Conservation (phyloP, 805 yeast genomes). For the Candida krabiensis region DNA sequence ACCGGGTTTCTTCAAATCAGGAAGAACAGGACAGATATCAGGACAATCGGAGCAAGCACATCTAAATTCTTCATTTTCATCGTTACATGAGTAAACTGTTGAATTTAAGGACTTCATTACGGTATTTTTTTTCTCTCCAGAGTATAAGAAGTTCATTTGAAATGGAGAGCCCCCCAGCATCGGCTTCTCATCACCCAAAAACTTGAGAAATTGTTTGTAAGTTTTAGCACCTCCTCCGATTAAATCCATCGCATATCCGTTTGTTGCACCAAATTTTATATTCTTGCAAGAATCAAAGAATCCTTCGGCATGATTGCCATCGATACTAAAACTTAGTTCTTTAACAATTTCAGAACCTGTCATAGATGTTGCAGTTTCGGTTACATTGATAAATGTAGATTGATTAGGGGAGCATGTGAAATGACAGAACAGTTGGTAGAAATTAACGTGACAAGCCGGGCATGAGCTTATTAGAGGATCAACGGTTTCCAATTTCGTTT, state of each 20-base stretch:
- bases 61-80: constrained; percentile 50
- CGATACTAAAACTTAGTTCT: constrained; percentile 65
- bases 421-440: constrained; percentile 77
- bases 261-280: constrained; percentile 90
- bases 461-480: constrained; percentile 83
- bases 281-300: constrained; percentile 85
- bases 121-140: constrained; percentile 12
- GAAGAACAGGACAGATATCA: constrained; percentile 70
- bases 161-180: constrained; percentile 93
- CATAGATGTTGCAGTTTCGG: constrained; percentile 47
- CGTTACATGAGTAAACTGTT: constrained; percentile 52
- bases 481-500: constrained; percentile 65
- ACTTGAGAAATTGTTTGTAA: constrained; percentile 72
- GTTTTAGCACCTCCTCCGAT: constrained; percentile 96
- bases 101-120: constrained; percentile 32
- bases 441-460: constrained; percentile 90
- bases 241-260: constrained; percentile 94
- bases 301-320: constrained; percentile 54
- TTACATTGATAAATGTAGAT: constrained; percentile 68
- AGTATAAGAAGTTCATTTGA: constrained; percentile 76
- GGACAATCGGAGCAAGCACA: constrained; percentile 95
- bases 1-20: constrained; percentile 39
- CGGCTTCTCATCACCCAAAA: constrained; percentile 93
- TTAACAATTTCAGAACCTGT: constrained; percentile 61
- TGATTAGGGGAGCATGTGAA: constrained; percentile 92